These are phyloP conservation scores for Brassica hybrid DNA, from an alignment of 441 rosid genomes.

Conservation along the genomic window DNA sequence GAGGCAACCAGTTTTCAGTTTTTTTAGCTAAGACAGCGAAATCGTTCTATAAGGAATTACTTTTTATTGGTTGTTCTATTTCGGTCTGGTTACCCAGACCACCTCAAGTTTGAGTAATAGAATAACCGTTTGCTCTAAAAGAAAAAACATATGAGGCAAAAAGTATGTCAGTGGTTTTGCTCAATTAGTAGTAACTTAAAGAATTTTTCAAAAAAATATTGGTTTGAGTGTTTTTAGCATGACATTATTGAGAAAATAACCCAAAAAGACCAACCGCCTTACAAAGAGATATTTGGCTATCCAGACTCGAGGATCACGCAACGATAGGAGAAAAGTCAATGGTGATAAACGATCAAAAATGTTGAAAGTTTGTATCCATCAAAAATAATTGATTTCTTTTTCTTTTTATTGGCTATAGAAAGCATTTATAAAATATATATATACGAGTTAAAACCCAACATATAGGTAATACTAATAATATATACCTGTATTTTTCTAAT, in stretches of 20 bases:
- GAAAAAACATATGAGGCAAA: too few species aligned
- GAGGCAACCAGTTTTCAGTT: too few species aligned
- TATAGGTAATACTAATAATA: too few species aligned
- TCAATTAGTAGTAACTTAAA: not conserved
- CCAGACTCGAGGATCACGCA: conserved; percentile 18
- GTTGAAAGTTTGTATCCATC: not conserved
- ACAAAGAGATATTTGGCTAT: conserved; percentile 12
- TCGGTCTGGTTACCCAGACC: too few species aligned
- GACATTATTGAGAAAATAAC: not conserved
- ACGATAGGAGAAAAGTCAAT: conserved; percentile 7
- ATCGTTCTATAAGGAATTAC: too few species aligned
- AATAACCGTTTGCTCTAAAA: too few species aligned
- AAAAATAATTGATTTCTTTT: not conserved
- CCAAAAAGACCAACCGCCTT: not conserved
- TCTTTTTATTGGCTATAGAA: not conserved
- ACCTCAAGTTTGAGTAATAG: too few species aligned
- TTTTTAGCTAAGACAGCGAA: too few species aligned
- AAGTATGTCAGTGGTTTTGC: not conserved
- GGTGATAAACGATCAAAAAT: not conserved
- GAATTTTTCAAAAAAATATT: not conserved
- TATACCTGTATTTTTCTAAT: not conserved
- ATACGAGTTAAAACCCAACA: not conserved
- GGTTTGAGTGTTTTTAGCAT: not conserved
- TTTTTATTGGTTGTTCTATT: too few species aligned
- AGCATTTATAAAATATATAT: not conserved